phyloP scores from a whole-genome alignment of 2,329 filamentous ascomycete genomes.

The Eutypella sp. region DNA sequence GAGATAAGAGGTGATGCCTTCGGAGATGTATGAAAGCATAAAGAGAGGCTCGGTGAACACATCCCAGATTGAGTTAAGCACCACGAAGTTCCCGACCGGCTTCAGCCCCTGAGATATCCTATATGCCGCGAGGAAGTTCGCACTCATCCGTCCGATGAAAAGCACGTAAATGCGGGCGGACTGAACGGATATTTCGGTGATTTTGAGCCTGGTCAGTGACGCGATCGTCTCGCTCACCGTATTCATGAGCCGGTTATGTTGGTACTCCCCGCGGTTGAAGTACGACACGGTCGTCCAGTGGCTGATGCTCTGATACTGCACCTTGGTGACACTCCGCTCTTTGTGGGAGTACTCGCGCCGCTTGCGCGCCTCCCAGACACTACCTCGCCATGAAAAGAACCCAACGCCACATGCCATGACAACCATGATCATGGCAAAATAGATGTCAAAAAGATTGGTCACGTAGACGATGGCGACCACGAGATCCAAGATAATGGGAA shows the following conservation, averaged over 20 bases:
- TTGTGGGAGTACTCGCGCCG: not conserved
- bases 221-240: conserved; percentile 21
- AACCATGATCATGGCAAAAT: conserved; percentile 41
- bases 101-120: conserved; percentile 44
- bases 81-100: conserved; percentile 57
- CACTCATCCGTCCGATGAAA: not conserved
- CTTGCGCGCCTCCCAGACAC: conserved; percentile 24
- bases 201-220: conserved; percentile 10
- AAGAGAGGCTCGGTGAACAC: conserved; percentile 34
- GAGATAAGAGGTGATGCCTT: conserved; percentile 35
- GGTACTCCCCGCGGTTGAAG: conserved; percentile 31
- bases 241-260: conserved; percentile 21
- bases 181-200: conserved; percentile 33
- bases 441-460: conserved; percentile 57
- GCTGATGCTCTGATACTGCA: conserved; percentile 52
- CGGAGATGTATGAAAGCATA: conserved; percentile 20
- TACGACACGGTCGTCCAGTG: conserved; percentile 56
- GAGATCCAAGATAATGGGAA: conserved; percentile 59
- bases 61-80: conserved; percentile 61
- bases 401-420: conserved; percentile 39
- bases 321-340: conserved; percentile 43
- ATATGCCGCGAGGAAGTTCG: conserved; percentile 43
- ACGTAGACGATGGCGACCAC: conserved; percentile 56
- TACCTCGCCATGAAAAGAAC: conserved; percentile 46
- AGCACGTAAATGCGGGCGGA: conserved; percentile 21